Evolutionary conservation across 1,284 basidiomycete species (phyloP), one percentile per base, ranked within the genome.

Genomic region (Cerioporus squamosus): DNA sequence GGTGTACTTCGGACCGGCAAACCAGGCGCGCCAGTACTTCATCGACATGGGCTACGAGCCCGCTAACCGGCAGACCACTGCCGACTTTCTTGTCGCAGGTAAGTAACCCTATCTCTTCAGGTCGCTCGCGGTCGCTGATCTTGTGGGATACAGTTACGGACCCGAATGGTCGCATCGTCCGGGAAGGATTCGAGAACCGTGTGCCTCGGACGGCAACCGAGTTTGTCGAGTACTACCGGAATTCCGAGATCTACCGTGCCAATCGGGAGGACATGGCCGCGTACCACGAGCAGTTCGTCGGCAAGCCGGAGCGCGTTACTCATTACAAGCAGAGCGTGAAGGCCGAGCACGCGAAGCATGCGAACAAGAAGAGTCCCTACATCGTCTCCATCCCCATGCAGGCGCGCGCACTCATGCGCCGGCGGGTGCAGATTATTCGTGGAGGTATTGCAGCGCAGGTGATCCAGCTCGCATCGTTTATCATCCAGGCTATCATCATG

Each of bases 401-500:
- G 72, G 80, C 82, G 17, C 74, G 82, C n/a, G 82, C 87, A 5
- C 83, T 90, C 48, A 86, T 91, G 80, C 66, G 73, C 10, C 78
- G 91, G 44, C 77, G 88, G 29, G 73, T 82, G n/a, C 89, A 90
- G 70, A 90, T 93, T 64, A 68, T 90, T 23, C 73, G 76, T 45
- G 91, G 91, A 1, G 82, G 82, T 55, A 66, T 79, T 40, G 77
- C 69, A 53, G 78, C 78, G n/a, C 74, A 77, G 64, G 65, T 76
- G 33, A 68, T 73, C 55, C 63, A 72, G 49, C 52, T 72, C 15
- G 42, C 63, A 59, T 74, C 81, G 6, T 87, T 81, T 64, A 63
- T 87, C n/a, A 66, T 87, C 43, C 88, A 91, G 72, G 88, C 80
- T 9, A 69, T 93, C 55, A 90, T 94, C 64, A 80, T 90, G 57